A percentile compares a stretch with the other conserved stretches of the same genome.
These are phyloP conservation scores for Stenocarpella maydis DNA, from an alignment of 2,329 filamentous ascomycete species.

Conservation along the genomic window DNA sequence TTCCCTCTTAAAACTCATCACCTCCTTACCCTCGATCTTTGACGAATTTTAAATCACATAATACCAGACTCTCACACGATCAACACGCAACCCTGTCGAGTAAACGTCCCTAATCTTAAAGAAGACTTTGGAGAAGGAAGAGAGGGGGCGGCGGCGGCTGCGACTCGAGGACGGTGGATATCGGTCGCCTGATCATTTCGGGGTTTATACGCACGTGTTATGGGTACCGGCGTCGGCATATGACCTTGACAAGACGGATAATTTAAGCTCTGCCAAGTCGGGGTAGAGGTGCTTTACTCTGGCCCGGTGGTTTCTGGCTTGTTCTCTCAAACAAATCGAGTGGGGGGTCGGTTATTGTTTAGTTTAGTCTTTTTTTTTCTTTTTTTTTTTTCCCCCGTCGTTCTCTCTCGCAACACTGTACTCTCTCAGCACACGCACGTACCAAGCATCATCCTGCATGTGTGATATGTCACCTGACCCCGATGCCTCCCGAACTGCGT, in stretches of 20 bases:
- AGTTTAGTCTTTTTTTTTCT: conserved; percentile 7
- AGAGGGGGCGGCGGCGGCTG: neutral
- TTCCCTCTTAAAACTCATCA: conserved; percentile 9
- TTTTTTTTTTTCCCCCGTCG: neutral
- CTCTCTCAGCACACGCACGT: neutral
- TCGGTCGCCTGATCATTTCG: neutral
- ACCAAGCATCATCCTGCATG: neutral
- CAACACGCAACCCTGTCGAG: conserved; percentile 9
- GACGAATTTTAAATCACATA: conserved; percentile 16
- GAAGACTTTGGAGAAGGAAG: conserved; percentile 19
- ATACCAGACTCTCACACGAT: conserved; percentile 9
- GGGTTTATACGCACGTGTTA: conserved; percentile 20
- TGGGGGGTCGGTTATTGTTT: neutral
- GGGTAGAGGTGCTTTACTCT: neutral
- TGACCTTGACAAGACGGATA: conserved; percentile 22
- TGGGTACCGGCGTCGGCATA: conserved; percentile 6
- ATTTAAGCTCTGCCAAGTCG: conserved; percentile 10
- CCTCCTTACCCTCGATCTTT: conserved; percentile 11
- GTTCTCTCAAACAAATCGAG: conserved; percentile 6
- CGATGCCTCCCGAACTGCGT: neutral
- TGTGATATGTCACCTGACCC: neutral
- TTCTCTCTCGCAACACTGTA: neutral
- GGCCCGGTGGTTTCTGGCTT: conserved; percentile 10
- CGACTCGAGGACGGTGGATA: conserved; percentile 2
- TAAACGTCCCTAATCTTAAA: conserved; percentile 20